Base-by-base conservation (phyloP, 2,329 filamentous ascomycete genomes). In the Calonectria pteridis region DNA sequence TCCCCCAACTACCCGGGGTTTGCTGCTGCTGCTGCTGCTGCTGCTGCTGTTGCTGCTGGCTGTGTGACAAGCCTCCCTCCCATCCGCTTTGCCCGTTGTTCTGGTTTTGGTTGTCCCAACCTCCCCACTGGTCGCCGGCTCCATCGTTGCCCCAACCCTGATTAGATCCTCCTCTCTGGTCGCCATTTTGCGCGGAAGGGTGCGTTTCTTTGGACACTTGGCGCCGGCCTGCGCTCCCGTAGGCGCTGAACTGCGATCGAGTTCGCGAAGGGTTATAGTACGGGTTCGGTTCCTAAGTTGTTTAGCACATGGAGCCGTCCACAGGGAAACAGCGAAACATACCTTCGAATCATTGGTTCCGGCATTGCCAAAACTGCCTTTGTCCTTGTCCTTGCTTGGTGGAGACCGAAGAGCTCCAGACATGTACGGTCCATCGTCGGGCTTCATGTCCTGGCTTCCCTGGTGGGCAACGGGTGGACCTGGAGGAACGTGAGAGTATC, bases 301-400 rank as follows among this genome's bases (percentile, higher is more conserved):
- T 72, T 72, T 33, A 78, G 77, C 67, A 49, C 72, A 65, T 64
- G 46, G 63, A 43, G 18, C 40, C 50, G 16, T 40, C 29, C 23
- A 35, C 23, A 43, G 23, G 23, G 72, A 4, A 13, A 1, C 13
- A 40, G 13, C 16, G 5, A 29, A 20, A 40, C 74, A 74, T 73
- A 81, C 79, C 67, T 72, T 78, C 49, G 58, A 35, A 35, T 72
- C 40, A 29, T 69, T 66, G 3, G 83, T 82, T 0, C 76, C 79
- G 40, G 84, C 79, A 51, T 85, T 84, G 75, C 83, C 82, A 13
- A 67, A 67, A 11, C 80, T 80, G 13, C 70, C 73, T 29, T 77
- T 74, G 35, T 79, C 80, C 46, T 77, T 79, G 46, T 65, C 71
- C 69, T 80, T 79, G 58, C 69, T 79, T 0, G 74, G 74, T 33